phyloP scores from a whole-genome alignment of 129 eudicot species.

The Calendula officinalis region DNA sequence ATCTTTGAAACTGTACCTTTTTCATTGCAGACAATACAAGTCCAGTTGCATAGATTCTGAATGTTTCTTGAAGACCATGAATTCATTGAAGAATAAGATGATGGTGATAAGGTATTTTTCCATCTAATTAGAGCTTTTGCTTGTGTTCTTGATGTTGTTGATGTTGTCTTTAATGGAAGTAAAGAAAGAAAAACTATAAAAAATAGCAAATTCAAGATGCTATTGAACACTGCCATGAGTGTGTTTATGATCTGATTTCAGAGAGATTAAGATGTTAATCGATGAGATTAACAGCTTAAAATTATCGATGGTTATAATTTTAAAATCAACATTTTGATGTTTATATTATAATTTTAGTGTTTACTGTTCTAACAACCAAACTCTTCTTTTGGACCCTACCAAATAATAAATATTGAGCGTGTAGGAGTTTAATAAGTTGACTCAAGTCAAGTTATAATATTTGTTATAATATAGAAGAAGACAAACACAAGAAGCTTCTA shows the following conservation, averaged over 20 bases:
- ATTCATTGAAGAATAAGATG: conserved; percentile 43
- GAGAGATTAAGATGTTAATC: conserved; percentile 12
- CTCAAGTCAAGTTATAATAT: background rate
- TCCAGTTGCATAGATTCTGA: conserved; percentile 70
- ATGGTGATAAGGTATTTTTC: conserved; percentile 49
- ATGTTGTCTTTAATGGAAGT: conserved; percentile 32
- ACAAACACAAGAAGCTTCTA: background rate
- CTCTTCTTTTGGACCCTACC: background rate
- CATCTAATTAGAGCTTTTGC: conserved; percentile 71
- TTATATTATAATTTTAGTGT: background rate
- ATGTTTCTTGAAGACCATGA: conserved; percentile 64
- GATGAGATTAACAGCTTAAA: conserved; percentile 13
- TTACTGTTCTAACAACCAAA: background rate
- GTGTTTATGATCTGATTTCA: conserved; percentile 12
- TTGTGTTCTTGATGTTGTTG: conserved; percentile 56
- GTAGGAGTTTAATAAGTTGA: background rate
- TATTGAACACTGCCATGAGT: conserved; percentile 41
- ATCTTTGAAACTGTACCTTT: conserved; percentile 42
- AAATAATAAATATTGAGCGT: background rate
- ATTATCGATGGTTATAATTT: background rate
- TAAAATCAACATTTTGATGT: no score
- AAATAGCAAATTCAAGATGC: conserved; percentile 21
- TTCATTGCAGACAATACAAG: conserved; percentile 53
- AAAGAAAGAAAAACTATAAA: conserved; percentile 34
- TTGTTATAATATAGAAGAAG: background rate